These are phyloP conservation scores for Phytomonas sp. DNA, from an alignment of 208 protist genomes.

Conservation along the genomic window DNA sequence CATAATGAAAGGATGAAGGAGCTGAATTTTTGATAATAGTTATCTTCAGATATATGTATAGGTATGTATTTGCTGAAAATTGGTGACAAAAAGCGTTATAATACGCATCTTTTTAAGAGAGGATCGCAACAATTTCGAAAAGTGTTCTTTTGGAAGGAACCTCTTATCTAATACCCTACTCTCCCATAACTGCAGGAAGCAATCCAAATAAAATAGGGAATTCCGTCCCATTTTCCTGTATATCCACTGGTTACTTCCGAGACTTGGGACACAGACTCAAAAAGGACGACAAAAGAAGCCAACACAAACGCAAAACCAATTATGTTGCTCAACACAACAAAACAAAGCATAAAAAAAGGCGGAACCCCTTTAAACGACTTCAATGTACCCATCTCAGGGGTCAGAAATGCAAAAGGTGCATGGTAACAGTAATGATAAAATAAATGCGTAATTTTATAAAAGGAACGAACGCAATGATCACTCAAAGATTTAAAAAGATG, in stretches of 20 bases:
- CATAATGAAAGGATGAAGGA: conserved; percentile 7
- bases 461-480: background rate
- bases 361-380: background rate
- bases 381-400: background rate
- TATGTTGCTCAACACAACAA: background rate
- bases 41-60: conserved; percentile 12
- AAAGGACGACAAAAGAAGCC: background rate
- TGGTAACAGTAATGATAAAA: background rate
- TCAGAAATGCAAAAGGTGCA: background rate
- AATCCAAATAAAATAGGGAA: background rate
- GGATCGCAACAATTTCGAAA: background rate
- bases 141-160: background rate
- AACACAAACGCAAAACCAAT: background rate
- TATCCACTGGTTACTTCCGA: background rate
- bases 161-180: background rate
- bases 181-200: background rate
- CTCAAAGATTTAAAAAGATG: background rate
- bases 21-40: conserved; percentile 3
- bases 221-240: background rate
- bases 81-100: background rate
- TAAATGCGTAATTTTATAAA: background rate
- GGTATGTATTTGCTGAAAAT: conserved; percentile 3
- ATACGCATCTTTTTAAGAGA: background rate
- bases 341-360: conserved; percentile 8
- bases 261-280: background rate